Evolutionary conservation across 768 basidiomycete genomes (phyloP).

Genomic region (Tephrocybe sp.): DNA sequence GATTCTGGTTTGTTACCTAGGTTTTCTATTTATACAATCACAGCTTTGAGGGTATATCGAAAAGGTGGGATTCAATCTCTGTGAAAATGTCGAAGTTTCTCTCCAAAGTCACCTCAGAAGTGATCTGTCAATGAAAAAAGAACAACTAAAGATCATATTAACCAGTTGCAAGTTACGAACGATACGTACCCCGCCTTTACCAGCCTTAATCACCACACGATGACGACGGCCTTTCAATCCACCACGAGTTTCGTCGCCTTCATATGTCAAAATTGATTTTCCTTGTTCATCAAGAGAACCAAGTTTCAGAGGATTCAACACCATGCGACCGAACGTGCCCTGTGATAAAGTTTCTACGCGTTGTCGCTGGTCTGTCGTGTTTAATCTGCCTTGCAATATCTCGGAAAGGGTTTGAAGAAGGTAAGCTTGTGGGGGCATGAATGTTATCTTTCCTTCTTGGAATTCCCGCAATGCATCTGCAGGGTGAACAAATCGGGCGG

Average conservation of each 20-base stretch:
- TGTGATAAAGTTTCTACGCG: constrained; percentile 44
- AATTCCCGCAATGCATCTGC: constrained; percentile 50
- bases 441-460: constrained; percentile 43
- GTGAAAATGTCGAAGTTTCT: constrained; percentile 69
- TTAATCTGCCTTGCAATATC: constrained; percentile 41
- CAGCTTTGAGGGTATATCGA: constrained; percentile 26
- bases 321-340: constrained; percentile 59
- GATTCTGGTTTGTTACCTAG: not conserved
- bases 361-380: constrained; percentile 42
- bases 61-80: constrained; percentile 39
- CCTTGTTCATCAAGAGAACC: constrained; percentile 40
- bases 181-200: constrained; percentile 48
- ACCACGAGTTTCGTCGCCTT: constrained; percentile 68
- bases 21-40: no score
- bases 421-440: constrained; percentile 79
- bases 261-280: constrained; percentile 52
- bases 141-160: constrained; percentile 2
- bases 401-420: constrained; percentile 58
- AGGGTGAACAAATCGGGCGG: constrained; percentile 65
- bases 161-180: not conserved
- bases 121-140: constrained; percentile 36
- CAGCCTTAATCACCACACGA: constrained; percentile 47
- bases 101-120: constrained; percentile 47
- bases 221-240: constrained; percentile 59
- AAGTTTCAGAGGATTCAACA: constrained; percentile 49